Base-by-base conservation (phyloP, 2,329 filamentous ascomycete genomes). In the Bretziella fagacearum region DNA sequence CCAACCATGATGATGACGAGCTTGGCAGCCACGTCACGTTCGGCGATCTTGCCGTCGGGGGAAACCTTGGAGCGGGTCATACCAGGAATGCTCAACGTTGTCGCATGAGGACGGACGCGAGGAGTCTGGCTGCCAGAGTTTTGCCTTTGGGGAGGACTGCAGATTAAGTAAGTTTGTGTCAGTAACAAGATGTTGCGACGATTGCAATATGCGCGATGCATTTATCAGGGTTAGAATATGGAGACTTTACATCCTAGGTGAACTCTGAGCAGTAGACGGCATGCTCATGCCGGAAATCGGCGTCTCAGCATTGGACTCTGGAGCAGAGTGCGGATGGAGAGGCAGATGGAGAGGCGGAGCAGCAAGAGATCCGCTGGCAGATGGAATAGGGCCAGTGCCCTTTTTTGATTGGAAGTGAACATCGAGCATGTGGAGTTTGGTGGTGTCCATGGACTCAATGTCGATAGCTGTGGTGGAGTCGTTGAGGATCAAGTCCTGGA, bases 1-100 rank as follows among this genome's bases (percentile, higher is more conserved):
- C 91, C 91, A 51, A 98, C 91, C 91, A 98, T 98, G 60, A 98
- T 79, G 57, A 98, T 93, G 59, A 96, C 85, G 52, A 98, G 70
- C 69, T 98, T 98, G 33, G 91, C 83, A 43, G 87, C 91, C 43
- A 98, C 83, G 71, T 98, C 91, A 58, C 89, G 75, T 59, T 89
- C 79, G 47, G 91, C 81, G 55, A 98, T 98, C 56, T 84, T 79
- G 54, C 91, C 91, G 62, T 98, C 91, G 6, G 91, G 91, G 1
- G 91, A 98, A 42, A 93, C 85, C 58, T 85, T 85, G 51, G 89
- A 96, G 58, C 86, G 82, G 51, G 91, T 98, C 69, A 98, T 78
- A 54, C 91, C 91, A 49, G 91, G 91, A 51, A 98, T 95, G 61
- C 94, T 93, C 56, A 96, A 78, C 11, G 91, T 95, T 13, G 91